A percentile compares a stretch with the other conserved stretches of the same genome.
Evolutionary conservation across 148 eudicot species (phyloP).

Genomic region (Polygonum aviculare): DNA sequence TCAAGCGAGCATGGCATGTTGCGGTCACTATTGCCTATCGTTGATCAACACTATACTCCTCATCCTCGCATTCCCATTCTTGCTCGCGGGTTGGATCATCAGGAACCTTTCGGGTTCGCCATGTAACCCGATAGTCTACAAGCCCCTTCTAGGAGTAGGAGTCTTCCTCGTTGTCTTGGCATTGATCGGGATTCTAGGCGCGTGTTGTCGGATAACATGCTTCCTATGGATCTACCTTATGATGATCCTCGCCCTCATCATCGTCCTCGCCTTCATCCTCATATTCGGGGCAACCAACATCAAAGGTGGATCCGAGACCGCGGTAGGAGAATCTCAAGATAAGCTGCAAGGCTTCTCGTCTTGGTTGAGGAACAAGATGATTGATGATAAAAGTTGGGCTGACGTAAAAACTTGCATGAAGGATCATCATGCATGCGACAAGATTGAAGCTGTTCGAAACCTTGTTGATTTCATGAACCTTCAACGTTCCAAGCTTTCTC

Average conservation of each 20-base stretch:
- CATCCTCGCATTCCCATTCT: slow-evolving; percentile 26
- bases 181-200: slow-evolving; percentile 24
- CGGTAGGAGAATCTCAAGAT: slow-evolving; percentile 18
- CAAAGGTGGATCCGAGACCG: slow-evolving; percentile 14
- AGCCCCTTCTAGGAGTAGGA: slow-evolving; percentile 28
- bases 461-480: slow-evolving; percentile 20
- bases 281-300: slow-evolving; percentile 23
- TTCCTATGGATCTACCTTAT: slow-evolving; percentile 28
- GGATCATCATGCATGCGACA: slow-evolving; percentile 28
- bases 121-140: slow-evolving; percentile 38
- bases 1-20: neutral
- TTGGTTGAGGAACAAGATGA: slow-evolving; percentile 26
- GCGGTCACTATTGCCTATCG: neutral
- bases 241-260: slow-evolving; percentile 17
- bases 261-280: slow-evolving; percentile 17
- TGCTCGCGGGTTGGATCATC: slow-evolving; percentile 25
- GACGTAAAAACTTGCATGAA: slow-evolving; percentile 27
- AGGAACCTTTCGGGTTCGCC: slow-evolving; percentile 23
- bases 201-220: slow-evolving; percentile 21
- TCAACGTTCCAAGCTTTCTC: slow-evolving; percentile 18
- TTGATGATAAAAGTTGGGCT: slow-evolving; percentile 24
- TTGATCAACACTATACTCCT: slow-evolving; percentile 25
- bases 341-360: slow-evolving; percentile 17
- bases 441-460: slow-evolving; percentile 18
- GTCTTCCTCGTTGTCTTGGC: slow-evolving; percentile 20